phyloP scores from a whole-genome alignment of 495 filamentous ascomycete genomes.

The Diplogelasinospora grovesii region DNA sequence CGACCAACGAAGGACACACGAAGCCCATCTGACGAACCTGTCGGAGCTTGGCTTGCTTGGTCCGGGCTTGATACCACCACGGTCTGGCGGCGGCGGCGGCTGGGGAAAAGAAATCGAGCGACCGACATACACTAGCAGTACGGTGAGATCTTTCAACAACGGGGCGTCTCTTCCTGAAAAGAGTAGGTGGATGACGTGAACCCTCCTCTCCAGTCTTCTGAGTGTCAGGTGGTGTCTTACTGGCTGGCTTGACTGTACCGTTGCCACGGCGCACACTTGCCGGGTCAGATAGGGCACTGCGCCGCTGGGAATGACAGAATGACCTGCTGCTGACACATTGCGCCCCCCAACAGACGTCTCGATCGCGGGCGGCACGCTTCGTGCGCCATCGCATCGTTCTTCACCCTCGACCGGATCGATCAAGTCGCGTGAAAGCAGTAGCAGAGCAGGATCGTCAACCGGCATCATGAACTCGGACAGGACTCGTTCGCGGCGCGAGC shows the following conservation, averaged over 20 bases:
- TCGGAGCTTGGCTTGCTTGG: slow-evolving; percentile 32
- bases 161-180: slow-evolving; percentile 36
- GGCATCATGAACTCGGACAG: slow-evolving; percentile 72
- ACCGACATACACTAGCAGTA: slow-evolving; percentile 17
- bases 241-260: slow-evolving; percentile 8
- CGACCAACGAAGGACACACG: slow-evolving; percentile 25
- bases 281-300: neutral
- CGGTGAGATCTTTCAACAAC: slow-evolving; percentile 21
- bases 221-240: slow-evolving; percentile 1
- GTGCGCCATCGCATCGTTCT: slow-evolving; percentile 40
- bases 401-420: slow-evolving; percentile 33
- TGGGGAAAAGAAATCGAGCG: slow-evolving; percentile 31
- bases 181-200: slow-evolving; percentile 36
- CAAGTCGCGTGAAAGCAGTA: slow-evolving; percentile 32
- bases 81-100: slow-evolving; percentile 26
- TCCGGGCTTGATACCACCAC: slow-evolving; percentile 28
- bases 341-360: slow-evolving; percentile 26
- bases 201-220: neutral
- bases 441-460: slow-evolving; percentile 20
- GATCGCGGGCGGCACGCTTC: slow-evolving; percentile 30
- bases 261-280: slow-evolving; percentile 6
- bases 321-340: slow-evolving; percentile 12
- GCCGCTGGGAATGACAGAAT: slow-evolving; percentile 14
- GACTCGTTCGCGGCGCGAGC: slow-evolving; percentile 73
- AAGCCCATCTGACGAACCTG: slow-evolving; percentile 30